phyloP scores from a whole-genome alignment of 768 basidiomycete species.

The Lactarius deliciosus region DNA sequence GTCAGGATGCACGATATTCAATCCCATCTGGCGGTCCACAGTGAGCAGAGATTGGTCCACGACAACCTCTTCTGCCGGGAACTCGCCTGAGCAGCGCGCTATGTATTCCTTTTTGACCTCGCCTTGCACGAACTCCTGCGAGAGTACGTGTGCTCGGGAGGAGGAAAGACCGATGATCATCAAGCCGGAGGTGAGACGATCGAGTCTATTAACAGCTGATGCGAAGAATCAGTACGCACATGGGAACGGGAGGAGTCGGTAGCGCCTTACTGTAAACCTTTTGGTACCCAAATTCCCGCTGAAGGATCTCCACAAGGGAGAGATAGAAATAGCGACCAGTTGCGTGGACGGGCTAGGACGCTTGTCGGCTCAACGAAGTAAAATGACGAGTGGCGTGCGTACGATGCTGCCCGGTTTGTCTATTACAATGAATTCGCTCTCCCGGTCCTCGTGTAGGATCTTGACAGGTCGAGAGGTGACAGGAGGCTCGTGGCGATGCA shows the following conservation, averaged over 20 bases:
- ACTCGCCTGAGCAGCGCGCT: slow-evolving; percentile 81
- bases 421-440: slow-evolving; percentile 85
- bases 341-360: slow-evolving; percentile 79
- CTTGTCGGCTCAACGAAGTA: neutral
- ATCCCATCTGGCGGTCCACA: slow-evolving; percentile 93
- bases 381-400: slow-evolving; percentile 41
- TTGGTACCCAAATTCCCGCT: slow-evolving; percentile 76
- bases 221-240: neutral
- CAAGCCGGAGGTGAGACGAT: slow-evolving; percentile 90
- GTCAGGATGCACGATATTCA: slow-evolving; percentile 93
- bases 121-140: slow-evolving; percentile 79
- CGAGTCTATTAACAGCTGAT: slow-evolving; percentile 91
- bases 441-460: slow-evolving; percentile 72
- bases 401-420: slow-evolving; percentile 98
- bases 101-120: slow-evolving; percentile 90
- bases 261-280: slow-evolving; percentile 73
- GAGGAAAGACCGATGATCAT: slow-evolving; percentile 88
- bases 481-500: slow-evolving; percentile 97
- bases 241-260: neutral
- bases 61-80: slow-evolving; percentile 79
- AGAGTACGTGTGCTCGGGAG: slow-evolving; percentile 64
- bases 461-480: slow-evolving; percentile 82
- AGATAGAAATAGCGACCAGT: slow-evolving; percentile 89
- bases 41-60: slow-evolving; percentile 88
- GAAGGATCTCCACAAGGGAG: slow-evolving; percentile 83